phyloP scores from a whole-genome alignment of 805 yeast species.

The Saturnispora diversa region DNA sequence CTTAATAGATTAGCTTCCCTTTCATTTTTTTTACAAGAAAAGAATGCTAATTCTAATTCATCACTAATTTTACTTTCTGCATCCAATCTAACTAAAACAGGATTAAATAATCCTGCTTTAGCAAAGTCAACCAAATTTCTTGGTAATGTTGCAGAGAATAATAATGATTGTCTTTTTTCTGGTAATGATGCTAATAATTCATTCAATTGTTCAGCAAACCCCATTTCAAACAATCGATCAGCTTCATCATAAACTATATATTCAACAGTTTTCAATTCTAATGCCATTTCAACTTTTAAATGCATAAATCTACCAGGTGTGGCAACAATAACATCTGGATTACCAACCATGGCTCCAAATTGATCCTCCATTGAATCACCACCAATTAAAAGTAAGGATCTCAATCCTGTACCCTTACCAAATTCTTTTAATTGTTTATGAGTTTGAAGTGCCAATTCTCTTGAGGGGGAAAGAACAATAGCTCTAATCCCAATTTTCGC shows the following conservation, averaged over 20 bases:
- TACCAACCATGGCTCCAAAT: slow-evolving; percentile 82
- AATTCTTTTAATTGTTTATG: slow-evolving; percentile 83
- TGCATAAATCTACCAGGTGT: slow-evolving; percentile 98
- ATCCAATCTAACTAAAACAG: slow-evolving; percentile 86
- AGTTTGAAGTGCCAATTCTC: slow-evolving; percentile 95
- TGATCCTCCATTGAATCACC: slow-evolving; percentile 99
- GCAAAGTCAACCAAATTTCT: slow-evolving; percentile 91
- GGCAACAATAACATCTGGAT: slow-evolving; percentile 92
- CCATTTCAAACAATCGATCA: slow-evolving; percentile 93
- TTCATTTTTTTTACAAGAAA: slow-evolving; percentile 74
- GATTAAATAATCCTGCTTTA: slow-evolving; percentile 89
- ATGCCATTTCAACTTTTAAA: slow-evolving; percentile 88
- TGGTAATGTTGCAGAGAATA: slow-evolving; percentile 94
- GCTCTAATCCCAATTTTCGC: slow-evolving; percentile 88
- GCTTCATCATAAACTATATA: slow-evolving; percentile 96
- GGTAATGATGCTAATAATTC: slow-evolving; percentile 84
- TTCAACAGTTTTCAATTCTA: slow-evolving; percentile 76
- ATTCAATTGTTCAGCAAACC: slow-evolving; percentile 87
- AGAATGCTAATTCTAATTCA: slow-evolving; percentile 80
- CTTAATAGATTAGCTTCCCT: slow-evolving; percentile 79
- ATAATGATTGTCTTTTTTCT: slow-evolving; percentile 70
- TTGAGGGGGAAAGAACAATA: slow-evolving; percentile 81
- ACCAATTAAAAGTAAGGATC: slow-evolving; percentile 80
- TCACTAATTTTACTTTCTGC: slow-evolving; percentile 89
- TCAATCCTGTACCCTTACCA: slow-evolving; percentile 71